Percentiles rank a stretch among this genome's conserved stretches.
These are phyloP conservation scores for Anthostomella pinea DNA, from an alignment of 2,329 filamentous ascomycete species.

Conservation along the genomic window DNA sequence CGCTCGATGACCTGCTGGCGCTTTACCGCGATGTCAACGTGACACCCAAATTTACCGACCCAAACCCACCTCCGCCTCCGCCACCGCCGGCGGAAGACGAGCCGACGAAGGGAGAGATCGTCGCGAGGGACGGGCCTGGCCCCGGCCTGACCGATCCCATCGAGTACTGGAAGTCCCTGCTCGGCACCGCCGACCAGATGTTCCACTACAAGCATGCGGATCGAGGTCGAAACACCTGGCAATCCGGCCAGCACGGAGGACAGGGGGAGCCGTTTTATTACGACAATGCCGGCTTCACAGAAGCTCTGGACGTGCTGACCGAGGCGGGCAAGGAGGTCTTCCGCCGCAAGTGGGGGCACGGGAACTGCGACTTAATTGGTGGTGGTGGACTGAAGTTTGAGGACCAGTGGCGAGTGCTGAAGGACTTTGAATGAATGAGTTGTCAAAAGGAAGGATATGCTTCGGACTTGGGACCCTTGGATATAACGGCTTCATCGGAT, in stretches of 20 bases:
- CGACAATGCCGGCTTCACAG: constrained; percentile 35
- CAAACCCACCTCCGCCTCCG: constrained; percentile 34
- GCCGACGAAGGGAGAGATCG: constrained; percentile 10
- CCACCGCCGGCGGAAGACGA: constrained; percentile 14
- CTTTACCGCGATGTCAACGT: constrained; percentile 43
- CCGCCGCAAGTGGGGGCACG: constrained; percentile 45
- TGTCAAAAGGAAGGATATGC: not conserved
- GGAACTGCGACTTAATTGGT: constrained; percentile 40
- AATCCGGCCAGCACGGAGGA: constrained; percentile 39
- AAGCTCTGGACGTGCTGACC: constrained; percentile 33
- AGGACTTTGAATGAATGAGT: constrained; percentile 33
- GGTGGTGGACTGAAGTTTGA: constrained; percentile 36
- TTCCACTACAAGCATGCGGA: constrained; percentile 41
- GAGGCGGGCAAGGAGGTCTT: constrained; percentile 34
- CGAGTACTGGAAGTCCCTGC: constrained; percentile 29
- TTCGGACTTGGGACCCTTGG: no score
- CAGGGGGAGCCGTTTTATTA: constrained; percentile 42
- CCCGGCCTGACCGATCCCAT: constrained; percentile 24
- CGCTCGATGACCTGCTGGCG: constrained; percentile 43
- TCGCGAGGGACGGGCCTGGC: constrained; percentile 1
- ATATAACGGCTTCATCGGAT: no score
- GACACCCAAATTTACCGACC: constrained; percentile 36
- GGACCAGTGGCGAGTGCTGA: constrained; percentile 46
- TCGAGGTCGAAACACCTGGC: constrained; percentile 41
- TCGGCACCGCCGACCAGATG: constrained; percentile 35